phyloP scores from a whole-genome alignment of 306 rosid species.

The Sindora glabra region DNA sequence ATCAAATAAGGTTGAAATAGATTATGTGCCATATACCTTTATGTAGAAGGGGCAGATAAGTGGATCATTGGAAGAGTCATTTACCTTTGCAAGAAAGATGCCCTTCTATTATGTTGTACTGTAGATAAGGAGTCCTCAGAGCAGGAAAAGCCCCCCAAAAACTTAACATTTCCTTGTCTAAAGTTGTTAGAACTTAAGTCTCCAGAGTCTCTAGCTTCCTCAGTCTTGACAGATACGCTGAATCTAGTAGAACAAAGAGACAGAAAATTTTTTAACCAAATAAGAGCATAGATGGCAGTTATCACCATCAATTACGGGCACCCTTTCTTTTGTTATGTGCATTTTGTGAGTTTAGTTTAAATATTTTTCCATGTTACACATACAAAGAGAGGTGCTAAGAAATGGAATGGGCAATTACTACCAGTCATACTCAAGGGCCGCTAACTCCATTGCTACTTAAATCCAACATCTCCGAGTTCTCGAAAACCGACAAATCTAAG shows the following conservation, averaged over 20 bases:
- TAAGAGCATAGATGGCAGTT: neutral
- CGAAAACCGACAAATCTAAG: neutral
- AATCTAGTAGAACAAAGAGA: neutral
- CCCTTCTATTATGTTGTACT: neutral
- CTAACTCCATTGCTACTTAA: neutral
- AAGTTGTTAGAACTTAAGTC: neutral
- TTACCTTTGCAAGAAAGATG: neutral
- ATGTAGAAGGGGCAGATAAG: neutral
- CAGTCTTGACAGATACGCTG: neutral
- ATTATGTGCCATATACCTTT: neutral
- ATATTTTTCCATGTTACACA: neutral
- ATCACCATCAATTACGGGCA: neutral
- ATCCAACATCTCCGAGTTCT: slow-evolving; percentile 10
- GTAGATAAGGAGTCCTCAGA: neutral
- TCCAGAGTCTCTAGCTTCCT: neutral
- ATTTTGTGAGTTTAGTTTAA: neutral
- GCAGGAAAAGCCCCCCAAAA: neutral
- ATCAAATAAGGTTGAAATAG: neutral
- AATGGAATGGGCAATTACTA: neutral
- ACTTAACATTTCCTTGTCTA: neutral
- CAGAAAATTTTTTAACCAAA: neutral
- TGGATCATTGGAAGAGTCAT: neutral
- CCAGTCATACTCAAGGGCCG: neutral
- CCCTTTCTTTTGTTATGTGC: neutral
- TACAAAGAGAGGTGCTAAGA: neutral